Base-by-base conservation (phyloP, 495 filamentous ascomycete genomes). In the Parmelia sp. region DNA sequence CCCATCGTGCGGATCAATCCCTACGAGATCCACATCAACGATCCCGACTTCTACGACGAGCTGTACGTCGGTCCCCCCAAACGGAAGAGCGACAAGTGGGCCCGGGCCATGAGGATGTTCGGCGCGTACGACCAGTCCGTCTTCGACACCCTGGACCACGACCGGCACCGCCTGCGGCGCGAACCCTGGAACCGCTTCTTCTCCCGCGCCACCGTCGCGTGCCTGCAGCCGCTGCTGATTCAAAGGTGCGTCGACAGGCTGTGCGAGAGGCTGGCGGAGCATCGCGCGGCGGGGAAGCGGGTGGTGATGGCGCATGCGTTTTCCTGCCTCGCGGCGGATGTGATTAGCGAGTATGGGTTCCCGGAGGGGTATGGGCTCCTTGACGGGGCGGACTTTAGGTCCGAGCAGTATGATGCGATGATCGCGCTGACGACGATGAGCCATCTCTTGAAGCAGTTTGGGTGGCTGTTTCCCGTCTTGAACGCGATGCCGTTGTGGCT, bases 21-120 rank as follows among this genome's bases (percentile, higher is more conserved):
- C 75, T 56, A 77, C 78, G 75, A 78, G 56, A 51, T 79, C 0
- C 76, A 78, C 61, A 72, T 78, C 66, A 73, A 66, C 53, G 76
- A 78, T 53, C 64, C 72, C 1, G 59, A 66, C 31, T 79, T 71
- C 65, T 60, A 72, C 36, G 72, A 75, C 62, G 67, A 69, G 15
- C 51, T 56, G 33, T 62, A 62, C 29, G 19, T 44, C 1, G 19
- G 42, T 8, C 17, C 42, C 17, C 7, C 4, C 19, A 44, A 44
- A 8, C 3, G 42, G 3, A 44, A 44, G 42, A 44, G 42, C 19
- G 19, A n/a, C 19, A 44, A 44, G 42, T 44, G 42, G 42, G 21
- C 21, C 8, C n/a, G 19, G 42, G 21, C 42, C 42, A 44, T 44
- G 42, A 21, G 42, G 17, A 44, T 21, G 42, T 44, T 44, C 19